A percentile compares a stretch with the other conserved stretches of the same genome.
phyloP scores from a whole-genome alignment of 2,329 filamentous ascomycete genomes.

The Phialemoniopsis sp. region DNA sequence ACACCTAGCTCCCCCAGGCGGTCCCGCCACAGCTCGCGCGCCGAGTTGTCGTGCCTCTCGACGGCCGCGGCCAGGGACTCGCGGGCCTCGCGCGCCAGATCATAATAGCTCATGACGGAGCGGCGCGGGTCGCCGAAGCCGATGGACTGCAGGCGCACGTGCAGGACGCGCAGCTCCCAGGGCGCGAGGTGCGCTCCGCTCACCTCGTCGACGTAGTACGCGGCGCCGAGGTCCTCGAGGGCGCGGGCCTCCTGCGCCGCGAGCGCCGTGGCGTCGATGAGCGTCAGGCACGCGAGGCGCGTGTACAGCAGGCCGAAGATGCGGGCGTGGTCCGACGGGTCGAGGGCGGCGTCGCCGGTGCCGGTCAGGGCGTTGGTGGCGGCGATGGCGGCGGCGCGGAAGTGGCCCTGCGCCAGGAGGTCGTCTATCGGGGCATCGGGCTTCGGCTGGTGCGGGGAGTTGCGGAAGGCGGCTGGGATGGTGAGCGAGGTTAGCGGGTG shows the following conservation, averaged over 20 bases:
- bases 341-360: slow-evolving; percentile 29
- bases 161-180: slow-evolving; percentile 81
- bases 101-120: slow-evolving; percentile 86
- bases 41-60: slow-evolving; percentile 42
- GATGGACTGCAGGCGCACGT: slow-evolving; percentile 78
- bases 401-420: slow-evolving; percentile 70
- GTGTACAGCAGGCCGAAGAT: slow-evolving; percentile 80
- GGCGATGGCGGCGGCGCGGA: slow-evolving; percentile 71
- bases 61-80: slow-evolving; percentile 47
- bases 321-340: slow-evolving; percentile 53
- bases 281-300: slow-evolving; percentile 74
- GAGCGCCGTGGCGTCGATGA: slow-evolving; percentile 68
- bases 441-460: slow-evolving; percentile 59
- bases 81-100: slow-evolving; percentile 76
- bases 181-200: slow-evolving; percentile 65
- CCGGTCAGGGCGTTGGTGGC: slow-evolving; percentile 58
- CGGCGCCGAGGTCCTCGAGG: slow-evolving; percentile 56
- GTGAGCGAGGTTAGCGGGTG: slow-evolving; percentile 68
- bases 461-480: slow-evolving; percentile 63
- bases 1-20: slow-evolving; percentile 73
- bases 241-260: slow-evolving; percentile 65
- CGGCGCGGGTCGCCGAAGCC: slow-evolving; percentile 81
- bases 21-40: slow-evolving; percentile 62
- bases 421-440: slow-evolving; percentile 61
- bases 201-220: slow-evolving; percentile 51